Evolutionary conservation across 2,329 filamentous ascomycete genomes (phyloP).

Genomic region (Reticulascus tulasneorum): DNA sequence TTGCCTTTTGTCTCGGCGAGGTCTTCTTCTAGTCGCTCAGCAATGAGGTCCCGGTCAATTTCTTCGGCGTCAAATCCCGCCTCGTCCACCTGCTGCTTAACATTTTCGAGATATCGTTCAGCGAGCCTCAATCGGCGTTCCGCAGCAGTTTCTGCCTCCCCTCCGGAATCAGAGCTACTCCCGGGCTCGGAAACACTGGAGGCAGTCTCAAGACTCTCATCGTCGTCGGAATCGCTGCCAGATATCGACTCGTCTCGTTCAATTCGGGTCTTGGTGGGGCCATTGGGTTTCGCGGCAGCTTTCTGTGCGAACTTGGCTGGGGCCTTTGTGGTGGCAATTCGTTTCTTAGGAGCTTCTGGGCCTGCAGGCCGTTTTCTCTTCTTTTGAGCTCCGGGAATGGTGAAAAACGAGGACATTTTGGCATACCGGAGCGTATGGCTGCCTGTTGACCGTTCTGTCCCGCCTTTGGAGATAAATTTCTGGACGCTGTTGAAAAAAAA

Average conservation of each 20-base stretch:
- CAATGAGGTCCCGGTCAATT: constrained; percentile 87
- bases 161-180: constrained; percentile 24
- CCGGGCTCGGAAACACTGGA: no score
- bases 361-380: constrained; percentile 75
- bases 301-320: constrained; percentile 39
- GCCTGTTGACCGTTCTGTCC: constrained; percentile 18
- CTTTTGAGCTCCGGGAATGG: constrained; percentile 76
- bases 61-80: constrained; percentile 90
- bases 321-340: constrained; percentile 45
- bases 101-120: constrained; percentile 88
- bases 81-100: constrained; percentile 77
- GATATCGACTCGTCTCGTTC: constrained; percentile 75
- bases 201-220: constrained; percentile 40
- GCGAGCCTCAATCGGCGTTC: constrained; percentile 83
- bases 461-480: constrained; percentile 17
- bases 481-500: constrained; percentile 31
- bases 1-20: constrained; percentile 88
- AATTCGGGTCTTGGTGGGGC: constrained; percentile 39
- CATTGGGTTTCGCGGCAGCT: constrained; percentile 23
- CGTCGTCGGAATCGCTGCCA: constrained; percentile 72
- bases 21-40: constrained; percentile 85
- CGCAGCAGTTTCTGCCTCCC: constrained; percentile 81
- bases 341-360: constrained; percentile 55
- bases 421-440: constrained; percentile 15
- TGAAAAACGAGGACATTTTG: constrained; percentile 94